Conservation (phyloP, 2,329 filamentous ascomycete species). For the Amesomyces nigricolor region DNA sequence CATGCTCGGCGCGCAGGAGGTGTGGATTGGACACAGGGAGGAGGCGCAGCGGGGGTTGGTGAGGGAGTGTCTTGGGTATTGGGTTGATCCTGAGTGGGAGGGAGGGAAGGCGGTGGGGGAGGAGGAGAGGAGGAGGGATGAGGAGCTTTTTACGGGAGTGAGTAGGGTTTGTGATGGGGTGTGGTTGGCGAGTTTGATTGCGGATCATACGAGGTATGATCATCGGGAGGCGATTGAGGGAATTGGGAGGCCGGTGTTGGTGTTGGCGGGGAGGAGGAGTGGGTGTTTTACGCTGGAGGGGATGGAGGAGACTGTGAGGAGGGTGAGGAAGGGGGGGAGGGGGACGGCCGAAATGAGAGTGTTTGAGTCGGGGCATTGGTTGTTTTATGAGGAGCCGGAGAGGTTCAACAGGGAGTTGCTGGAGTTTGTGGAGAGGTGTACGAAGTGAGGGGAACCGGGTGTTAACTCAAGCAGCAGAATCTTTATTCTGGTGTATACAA, state of each 20-base stretch:
- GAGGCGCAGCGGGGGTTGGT: constrained; percentile 32
- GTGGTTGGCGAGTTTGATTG: constrained; percentile 36
- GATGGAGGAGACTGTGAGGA: constrained; percentile 33
- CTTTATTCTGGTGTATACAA: neutral
- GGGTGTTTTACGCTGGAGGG: constrained; percentile 37
- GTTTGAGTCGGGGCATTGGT: constrained; percentile 37
- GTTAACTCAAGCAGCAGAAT: too few species aligned
- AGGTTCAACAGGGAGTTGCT: constrained; percentile 34
- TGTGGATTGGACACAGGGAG: constrained; percentile 24
- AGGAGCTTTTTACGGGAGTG: constrained; percentile 35
- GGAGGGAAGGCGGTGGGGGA: constrained; percentile 24
- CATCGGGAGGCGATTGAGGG: constrained; percentile 37
- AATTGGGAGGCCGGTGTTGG: constrained; percentile 32
- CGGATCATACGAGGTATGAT: constrained; percentile 38
- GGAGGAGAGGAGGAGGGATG: constrained; percentile 27
- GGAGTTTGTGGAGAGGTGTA: constrained; percentile 26
- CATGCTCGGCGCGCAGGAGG: constrained; percentile 31
- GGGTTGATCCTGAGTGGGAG: constrained; percentile 23
- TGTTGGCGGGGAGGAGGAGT: constrained; percentile 34
- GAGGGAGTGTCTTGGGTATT: constrained; percentile 34
- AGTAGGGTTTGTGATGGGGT: constrained; percentile 32
- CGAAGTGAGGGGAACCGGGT: neutral
- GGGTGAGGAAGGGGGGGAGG: constrained; percentile 25
- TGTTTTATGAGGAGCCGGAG: constrained; percentile 38
- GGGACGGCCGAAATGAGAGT: constrained; percentile 28